Percentiles rank a stretch among this genome's conserved stretches.
Conservation (phyloP, 805 yeast genomes). For the Kurtzmaniella cleridarum region DNA sequence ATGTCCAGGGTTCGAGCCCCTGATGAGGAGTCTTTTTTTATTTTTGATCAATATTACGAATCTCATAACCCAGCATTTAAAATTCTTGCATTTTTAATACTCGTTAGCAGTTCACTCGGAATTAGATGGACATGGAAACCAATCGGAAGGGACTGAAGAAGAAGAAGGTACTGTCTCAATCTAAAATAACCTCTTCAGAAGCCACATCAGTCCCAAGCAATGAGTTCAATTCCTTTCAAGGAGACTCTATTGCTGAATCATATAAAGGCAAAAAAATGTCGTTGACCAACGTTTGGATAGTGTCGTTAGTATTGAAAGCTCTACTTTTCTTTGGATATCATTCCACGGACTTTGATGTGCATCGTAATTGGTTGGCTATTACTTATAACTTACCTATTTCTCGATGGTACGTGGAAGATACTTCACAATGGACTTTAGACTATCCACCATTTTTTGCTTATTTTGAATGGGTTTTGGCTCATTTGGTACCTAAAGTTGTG, state of each 20-base stretch:
- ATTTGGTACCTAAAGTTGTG: constrained; percentile 61
- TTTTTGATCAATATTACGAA: too few relatives aligned
- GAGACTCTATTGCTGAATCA: background rate
- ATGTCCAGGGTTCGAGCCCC: constrained; percentile 63
- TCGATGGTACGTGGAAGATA: constrained; percentile 78
- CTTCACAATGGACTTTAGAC: constrained; percentile 90
- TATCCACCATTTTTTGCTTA: constrained; percentile 98
- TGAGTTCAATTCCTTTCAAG: background rate
- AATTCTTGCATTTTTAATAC: background rate
- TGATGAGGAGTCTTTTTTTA: constrained; percentile 43
- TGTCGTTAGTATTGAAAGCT: constrained; percentile 28
- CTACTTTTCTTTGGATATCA: constrained; percentile 59
- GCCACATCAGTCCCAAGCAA: background rate
- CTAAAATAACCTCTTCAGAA: too few relatives aligned
- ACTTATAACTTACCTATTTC: constrained; percentile 68
- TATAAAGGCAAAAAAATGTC: constrained; percentile 6
- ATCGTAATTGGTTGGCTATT: constrained; percentile 94
- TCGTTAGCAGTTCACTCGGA: too few relatives aligned
- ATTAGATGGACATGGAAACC: background rate
- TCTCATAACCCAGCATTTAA: too few relatives aligned
- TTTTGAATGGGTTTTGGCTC: constrained; percentile 79
- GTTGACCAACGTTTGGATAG: constrained; percentile 31
- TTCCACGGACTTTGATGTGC: constrained; percentile 97
- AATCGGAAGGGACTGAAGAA: constrained; percentile 1
- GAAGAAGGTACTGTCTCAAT: background rate